Base-by-base conservation (phyloP, 257 asterid genomes). In the Lavandula angustifolia region DNA sequence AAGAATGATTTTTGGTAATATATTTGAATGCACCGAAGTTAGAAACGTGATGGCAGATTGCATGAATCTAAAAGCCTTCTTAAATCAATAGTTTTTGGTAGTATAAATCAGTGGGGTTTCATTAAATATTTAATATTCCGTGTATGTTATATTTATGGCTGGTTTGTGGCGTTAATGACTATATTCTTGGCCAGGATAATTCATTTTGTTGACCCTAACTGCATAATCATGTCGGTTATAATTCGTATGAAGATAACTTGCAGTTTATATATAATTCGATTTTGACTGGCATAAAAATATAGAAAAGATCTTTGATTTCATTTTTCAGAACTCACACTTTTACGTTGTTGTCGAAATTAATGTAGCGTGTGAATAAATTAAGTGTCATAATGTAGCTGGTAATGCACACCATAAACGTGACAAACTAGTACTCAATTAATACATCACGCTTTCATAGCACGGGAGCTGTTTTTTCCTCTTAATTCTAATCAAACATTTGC, bases 1-100 rank as follows among this genome's bases (percentile, higher is more conserved):
- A 27, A 58, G 49, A 55, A 62, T 63, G n/a, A 58, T 51, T 22
- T 55, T 76, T 57, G 74, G 49, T 44, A 54, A 56, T 64, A 41
- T 38, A 52, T 57, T 58, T 46, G n/a, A n/a, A n/a, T 61, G 57
- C 71, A 38, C 58, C 54, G 7, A 54, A 44, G 50, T 61, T 49
- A 64, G 57, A 47, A 54, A 62, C 70, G 58, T 67, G 69, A 31
- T 73, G 18, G 33, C 33, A 42, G 68, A 38, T 75, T 75, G 71
- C 53, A 64, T 44, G 40, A 69, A 51, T 69, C 55, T 32, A 22
- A 43, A 75, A 73, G 60, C 52, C 31, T 62, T 40, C 29, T 14
- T 22, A 18, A 43, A 17, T 67, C 16, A 54, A 61, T 41, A 22
- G 11, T 22, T 13, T 34, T 70, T 57, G 63, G 38, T 42, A 31